Evolutionary conservation across 768 basidiomycete genomes (phyloP).

Genomic region (Mycena sanguinolenta): DNA sequence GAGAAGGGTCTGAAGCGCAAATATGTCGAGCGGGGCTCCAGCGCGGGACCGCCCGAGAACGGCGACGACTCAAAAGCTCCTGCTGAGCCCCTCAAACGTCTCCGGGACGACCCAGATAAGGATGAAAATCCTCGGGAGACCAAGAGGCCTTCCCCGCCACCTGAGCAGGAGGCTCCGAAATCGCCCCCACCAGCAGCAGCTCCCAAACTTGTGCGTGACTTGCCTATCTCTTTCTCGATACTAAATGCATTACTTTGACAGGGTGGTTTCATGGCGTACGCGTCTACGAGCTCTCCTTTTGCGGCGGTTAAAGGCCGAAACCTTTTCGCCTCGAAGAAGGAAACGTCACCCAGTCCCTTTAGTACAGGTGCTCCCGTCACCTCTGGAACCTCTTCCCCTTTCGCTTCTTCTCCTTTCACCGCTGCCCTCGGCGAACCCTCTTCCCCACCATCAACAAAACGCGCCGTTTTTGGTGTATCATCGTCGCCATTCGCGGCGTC

Average conservation of each 20-base stretch:
- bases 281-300: slow-evolving; percentile 81
- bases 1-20: slow-evolving; percentile 82
- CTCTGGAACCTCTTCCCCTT: slow-evolving; percentile 35
- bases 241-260: slow-evolving; percentile 41
- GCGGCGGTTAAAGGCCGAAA: slow-evolving; percentile 80
- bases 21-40: slow-evolving; percentile 74
- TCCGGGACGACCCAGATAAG: slow-evolving; percentile 42
- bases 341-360: slow-evolving; percentile 48
- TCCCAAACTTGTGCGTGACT: slow-evolving; percentile 61
- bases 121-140: slow-evolving; percentile 43
- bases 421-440: slow-evolving; percentile 29
- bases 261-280: slow-evolving; percentile 87
- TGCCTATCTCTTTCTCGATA: slow-evolving; percentile 29
- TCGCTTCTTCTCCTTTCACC: not conserved
- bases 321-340: slow-evolving; percentile 58
- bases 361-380: slow-evolving; percentile 44
- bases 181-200: slow-evolving; percentile 47
- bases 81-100: slow-evolving; percentile 37
- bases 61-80: slow-evolving; percentile 23
- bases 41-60: slow-evolving; percentile 62
- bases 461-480: slow-evolving; percentile 32
- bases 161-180: slow-evolving; percentile 59
- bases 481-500: slow-evolving; percentile 43
- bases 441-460: slow-evolving; percentile 37
- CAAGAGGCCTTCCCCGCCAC: slow-evolving; percentile 73